Evolutionary conservation across 768 basidiomycete species (phyloP).

Genomic region (Kwoniella sp.): DNA sequence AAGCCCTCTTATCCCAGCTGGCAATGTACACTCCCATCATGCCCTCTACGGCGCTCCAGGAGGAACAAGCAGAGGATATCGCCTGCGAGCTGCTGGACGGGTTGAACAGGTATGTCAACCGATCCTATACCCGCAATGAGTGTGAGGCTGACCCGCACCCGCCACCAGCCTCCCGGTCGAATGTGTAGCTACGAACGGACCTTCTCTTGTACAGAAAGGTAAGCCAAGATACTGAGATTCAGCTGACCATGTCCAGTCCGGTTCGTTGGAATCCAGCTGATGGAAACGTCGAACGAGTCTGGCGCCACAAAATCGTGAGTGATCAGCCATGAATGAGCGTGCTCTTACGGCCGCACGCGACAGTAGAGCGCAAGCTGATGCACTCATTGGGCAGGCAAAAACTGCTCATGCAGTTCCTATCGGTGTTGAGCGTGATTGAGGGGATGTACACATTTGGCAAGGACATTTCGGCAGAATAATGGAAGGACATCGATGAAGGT

Average conservation of each 20-base stretch:
- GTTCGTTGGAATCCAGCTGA: slow-evolving; percentile 48
- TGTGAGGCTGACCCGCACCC: neutral
- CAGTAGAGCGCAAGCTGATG: neutral
- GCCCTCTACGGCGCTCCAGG: slow-evolving; percentile 22
- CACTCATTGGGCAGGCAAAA: slow-evolving; percentile 26
- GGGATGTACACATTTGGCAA: slow-evolving; percentile 48
- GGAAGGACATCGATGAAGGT: neutral
- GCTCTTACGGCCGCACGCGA: neutral
- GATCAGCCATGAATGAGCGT: too few species aligned
- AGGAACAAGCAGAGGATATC: slow-evolving; percentile 43
- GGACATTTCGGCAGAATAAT: slow-evolving; percentile 45
- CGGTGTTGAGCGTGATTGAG: slow-evolving; percentile 48
- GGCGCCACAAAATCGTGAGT: slow-evolving; percentile 43
- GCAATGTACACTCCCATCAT: slow-evolving; percentile 43
- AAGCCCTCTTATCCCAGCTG: slow-evolving; percentile 41
- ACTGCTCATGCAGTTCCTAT: slow-evolving; percentile 45
- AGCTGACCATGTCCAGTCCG: slow-evolving; percentile 30
- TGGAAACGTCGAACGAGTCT: slow-evolving; percentile 32
- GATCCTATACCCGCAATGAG: neutral
- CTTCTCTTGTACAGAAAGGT: slow-evolving; percentile 51
- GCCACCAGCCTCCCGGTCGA: slow-evolving; percentile 46
- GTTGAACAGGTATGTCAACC: slow-evolving; percentile 41
- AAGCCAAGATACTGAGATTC: slow-evolving; percentile 2
- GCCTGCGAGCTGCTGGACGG: slow-evolving; percentile 50
- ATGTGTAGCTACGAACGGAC: slow-evolving; percentile 52